These are phyloP conservation scores for Citrullus colocynthis DNA, from an alignment of 306 rosid species.

Conservation along the genomic window DNA sequence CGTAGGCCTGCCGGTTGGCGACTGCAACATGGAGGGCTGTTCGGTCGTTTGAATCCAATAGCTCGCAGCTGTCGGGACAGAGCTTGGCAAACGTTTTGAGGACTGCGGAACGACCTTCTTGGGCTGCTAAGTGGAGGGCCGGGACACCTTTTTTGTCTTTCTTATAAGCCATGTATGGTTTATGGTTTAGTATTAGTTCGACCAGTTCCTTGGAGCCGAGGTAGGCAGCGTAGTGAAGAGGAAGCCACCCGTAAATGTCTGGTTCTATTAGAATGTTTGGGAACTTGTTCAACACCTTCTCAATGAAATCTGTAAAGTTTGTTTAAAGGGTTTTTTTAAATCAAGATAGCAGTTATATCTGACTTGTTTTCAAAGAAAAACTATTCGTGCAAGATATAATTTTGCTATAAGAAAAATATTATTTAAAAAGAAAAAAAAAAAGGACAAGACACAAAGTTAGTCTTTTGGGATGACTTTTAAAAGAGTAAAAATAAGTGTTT, in stretches of 20 bases:
- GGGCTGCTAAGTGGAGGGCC: background rate
- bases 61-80: conserved; percentile 1
- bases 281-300: background rate
- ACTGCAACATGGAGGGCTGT: conserved; percentile 1
- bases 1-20: background rate
- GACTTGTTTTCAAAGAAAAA: background rate
- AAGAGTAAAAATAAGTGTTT: no score
- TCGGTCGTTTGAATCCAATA: background rate
- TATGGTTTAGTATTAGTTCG: background rate
- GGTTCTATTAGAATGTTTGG: background rate
- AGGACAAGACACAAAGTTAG: no score
- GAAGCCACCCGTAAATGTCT: background rate
- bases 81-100: background rate
- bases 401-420: background rate
- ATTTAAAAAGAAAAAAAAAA: background rate
- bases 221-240: background rate
- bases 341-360: background rate
- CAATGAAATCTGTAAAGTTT: background rate
- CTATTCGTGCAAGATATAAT: background rate
- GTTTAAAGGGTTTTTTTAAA: background rate
- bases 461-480: no score
- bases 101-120: background rate
- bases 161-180: background rate
- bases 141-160: background rate
- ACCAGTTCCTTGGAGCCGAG: background rate